Conservation (phyloP, 768 basidiomycete species). For the Serendipita indica region DNA sequence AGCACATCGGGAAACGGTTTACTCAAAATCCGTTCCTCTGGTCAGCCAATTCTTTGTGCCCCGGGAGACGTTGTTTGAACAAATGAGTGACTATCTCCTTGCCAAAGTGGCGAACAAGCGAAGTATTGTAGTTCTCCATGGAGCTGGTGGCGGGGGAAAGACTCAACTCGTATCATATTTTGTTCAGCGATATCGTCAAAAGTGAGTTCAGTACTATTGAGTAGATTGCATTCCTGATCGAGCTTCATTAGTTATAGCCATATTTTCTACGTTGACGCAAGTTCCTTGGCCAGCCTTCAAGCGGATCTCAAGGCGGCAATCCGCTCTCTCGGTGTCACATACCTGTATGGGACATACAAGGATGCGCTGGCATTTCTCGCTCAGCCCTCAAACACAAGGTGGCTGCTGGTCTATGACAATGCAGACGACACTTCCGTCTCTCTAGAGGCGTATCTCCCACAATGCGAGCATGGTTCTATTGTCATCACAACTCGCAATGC, state of each 20-base stretch:
- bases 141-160: neutral
- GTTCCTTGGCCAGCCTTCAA: neutral
- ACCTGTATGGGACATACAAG: neutral
- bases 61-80: no score
- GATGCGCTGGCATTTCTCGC: neutral
- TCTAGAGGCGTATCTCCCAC: neutral
- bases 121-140: neutral
- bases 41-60: no score
- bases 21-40: no score
- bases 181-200: neutral
- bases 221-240: neutral
- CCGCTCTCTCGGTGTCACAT: neutral
- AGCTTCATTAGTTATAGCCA: neutral
- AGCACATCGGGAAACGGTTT: no score
- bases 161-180: neutral
- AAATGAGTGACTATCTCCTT: no score
- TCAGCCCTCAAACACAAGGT: neutral
- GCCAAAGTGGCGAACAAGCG: neutral
- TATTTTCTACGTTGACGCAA: neutral
- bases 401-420: neutral
- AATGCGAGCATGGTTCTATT: neutral
- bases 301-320: neutral
- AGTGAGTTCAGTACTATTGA: neutral
- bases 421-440: neutral
- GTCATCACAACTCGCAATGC: neutral